Base-by-base conservation (phyloP, 1,139 yeast genomes). In the Taiozyma sp. region DNA sequence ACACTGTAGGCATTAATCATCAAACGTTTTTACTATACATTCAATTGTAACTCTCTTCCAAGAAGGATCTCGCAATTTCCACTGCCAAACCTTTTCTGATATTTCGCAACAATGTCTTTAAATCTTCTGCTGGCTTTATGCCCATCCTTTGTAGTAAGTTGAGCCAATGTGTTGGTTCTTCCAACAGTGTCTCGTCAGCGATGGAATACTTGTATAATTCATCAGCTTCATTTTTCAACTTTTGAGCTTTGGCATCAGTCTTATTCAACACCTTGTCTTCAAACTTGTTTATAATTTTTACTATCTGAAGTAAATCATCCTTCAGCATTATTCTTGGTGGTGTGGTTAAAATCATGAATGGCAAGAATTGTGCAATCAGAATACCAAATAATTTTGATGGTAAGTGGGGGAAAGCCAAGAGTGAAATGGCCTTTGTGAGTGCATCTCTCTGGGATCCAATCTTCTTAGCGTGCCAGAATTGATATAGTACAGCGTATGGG, bases 401-500 rank as follows among this genome's bases (percentile, higher is more conserved):
- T 55, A 89, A 63, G 64, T 81, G 84, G 44, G 76, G 79, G 70
- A 88, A 89, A 48, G 78, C 75, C 51, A 90, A 64, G 48, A 90
- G 70, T 44, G 79, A 78, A 32, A 82, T 66, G 44, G 88, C 64
- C 52, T 69, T 71, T 50, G 58, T 59, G 29, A 71, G 64, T 14
- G 74, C 72, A 24, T 54, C 61, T 54, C 56, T 63, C 53, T 59
- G 63, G 44, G 63, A 59, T 16, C 64, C 68, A 23, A 55, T 51
- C 16, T 59, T 55, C 51, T 62, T 69, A 52, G 48, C 63, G 23
- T 68, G 65, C 65, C 75, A 77, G 58, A 75, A 82, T 55, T 77
- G 80, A 51, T 71, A 73, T 46, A 87, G 69, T 0, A 86, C 84
- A 0, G 89, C 92, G 63, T 84, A 85, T 30, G 95, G 95, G 0